Evolutionary conservation across 1,139 yeast species (phyloP), one percentile per base, ranked within the genome.

Genomic region (Kodamaea sp.): DNA sequence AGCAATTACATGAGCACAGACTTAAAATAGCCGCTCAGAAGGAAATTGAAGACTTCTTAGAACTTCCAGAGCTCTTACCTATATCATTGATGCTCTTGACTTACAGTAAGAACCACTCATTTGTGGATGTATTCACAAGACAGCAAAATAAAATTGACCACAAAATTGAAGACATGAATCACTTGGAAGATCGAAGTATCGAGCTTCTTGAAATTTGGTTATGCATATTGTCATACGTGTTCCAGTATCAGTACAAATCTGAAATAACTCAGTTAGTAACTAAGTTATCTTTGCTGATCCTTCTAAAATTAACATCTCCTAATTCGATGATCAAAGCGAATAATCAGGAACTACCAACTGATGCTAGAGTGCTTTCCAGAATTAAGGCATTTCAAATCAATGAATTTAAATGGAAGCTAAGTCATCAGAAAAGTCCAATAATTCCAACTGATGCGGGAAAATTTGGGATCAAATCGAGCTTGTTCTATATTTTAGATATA

Each of bases 371-470:
- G 3, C 33, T 53, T n/a, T 43, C 48, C 4, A 39, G 39, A 9
- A 40, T 62, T 4, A 38, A 48, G 7, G 37, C 47, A 1, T 51
- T 46, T 23, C 52, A 51, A 16, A 61, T 70, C 15, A 57, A 70
- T 35, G 75, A 69, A 41, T 60, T 55, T 39, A 57, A 57, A 32
- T 68, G 73, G 70, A 70, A 69, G 39, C 43, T 69, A 28, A 64
- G 71, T 30, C 75, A 64, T 39, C 75, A 69, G 32, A 60, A 57
- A 34, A 26, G 42, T 5, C 74, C 75, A 1, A 43, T 64, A 12
- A 47, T 70, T 2, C 69, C 69, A 4, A 47, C 47, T 14, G 57
- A 55, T 34, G 32, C 44, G 2, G 57, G 47, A 2, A 44, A 51
- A 6, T 49, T 44, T 15, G 65, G 61, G 0, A 38, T 49, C 25